These are phyloP conservation scores for Cutaneotrichosporon mucoides DNA, from an alignment of 1,284 basidiomycete species.

Conservation along the genomic window DNA sequence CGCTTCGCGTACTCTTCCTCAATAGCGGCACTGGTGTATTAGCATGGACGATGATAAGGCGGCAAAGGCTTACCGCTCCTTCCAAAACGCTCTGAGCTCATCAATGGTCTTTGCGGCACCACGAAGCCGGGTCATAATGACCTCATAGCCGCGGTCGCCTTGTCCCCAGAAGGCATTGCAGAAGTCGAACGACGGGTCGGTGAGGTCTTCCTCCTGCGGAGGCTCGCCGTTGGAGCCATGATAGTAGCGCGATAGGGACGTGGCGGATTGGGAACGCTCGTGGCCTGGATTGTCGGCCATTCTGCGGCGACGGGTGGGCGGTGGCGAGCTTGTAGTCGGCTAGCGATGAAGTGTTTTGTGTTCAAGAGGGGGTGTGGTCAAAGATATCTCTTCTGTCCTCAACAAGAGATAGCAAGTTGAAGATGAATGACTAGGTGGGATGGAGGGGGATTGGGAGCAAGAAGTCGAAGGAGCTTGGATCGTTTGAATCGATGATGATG, in stretches of 20 bases:
- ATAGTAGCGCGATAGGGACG: conserved; percentile 44
- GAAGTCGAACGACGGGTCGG: conserved; percentile 62
- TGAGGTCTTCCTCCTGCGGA: conserved; percentile 25
- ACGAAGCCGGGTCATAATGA: conserved; percentile 80
- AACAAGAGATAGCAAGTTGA: background rate
- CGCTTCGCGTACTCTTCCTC: conserved; percentile 95
- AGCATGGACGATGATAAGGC: background rate
- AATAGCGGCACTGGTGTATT: conserved; percentile 49
- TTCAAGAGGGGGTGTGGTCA: background rate
- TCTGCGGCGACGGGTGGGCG: background rate
- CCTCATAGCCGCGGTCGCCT: conserved; percentile 82
- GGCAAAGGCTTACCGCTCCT: conserved; percentile 64
- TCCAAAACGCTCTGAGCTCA: conserved; percentile 80
- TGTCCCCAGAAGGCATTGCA: conserved; percentile 96
- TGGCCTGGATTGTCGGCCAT: conserved; percentile 30
- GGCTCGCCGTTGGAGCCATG: conserved; percentile 26
- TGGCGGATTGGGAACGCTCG: conserved; percentile 43
- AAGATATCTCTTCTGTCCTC: too few species aligned
- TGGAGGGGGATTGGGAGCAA: too few species aligned
- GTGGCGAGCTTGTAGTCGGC: background rate
- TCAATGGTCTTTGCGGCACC: conserved; percentile 82
- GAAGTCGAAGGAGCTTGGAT: too few species aligned
- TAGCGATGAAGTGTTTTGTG: background rate
- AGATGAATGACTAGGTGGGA: background rate
- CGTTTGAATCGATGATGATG: too few species aligned